Conservation (phyloP, 345 rosid species). For the Hypericum perforatum region DNA sequence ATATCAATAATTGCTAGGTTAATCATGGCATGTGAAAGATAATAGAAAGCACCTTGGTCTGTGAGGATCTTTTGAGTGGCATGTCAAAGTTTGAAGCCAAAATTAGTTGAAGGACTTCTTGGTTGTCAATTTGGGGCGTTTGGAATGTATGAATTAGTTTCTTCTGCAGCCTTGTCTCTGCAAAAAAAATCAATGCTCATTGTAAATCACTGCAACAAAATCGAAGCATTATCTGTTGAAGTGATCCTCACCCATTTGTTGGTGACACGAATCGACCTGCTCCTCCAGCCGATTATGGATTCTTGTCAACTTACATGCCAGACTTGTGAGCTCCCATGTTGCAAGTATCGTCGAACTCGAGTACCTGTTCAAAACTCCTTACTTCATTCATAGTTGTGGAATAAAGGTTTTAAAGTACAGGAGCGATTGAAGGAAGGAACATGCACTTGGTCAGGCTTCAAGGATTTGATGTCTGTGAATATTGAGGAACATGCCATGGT, state of each 20-base stretch:
- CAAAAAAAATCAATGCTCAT: neutral
- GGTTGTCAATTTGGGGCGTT: constrained; percentile 43
- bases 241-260: constrained; percentile 38
- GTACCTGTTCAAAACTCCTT: constrained; percentile 20
- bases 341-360: constrained; percentile 29
- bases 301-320: constrained; percentile 36
- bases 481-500: constrained; percentile 47
- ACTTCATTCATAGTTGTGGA: neutral
- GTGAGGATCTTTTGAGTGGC: constrained; percentile 46
- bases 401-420: constrained; percentile 5
- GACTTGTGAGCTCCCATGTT: constrained; percentile 57
- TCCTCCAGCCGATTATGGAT: constrained; percentile 31
- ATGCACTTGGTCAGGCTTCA: constrained; percentile 50
- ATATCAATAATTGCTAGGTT: neutral
- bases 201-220: too few relatives aligned
- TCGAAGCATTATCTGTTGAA: too few relatives aligned
- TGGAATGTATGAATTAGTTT: constrained; percentile 35
- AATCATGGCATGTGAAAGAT: neutral
- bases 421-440: constrained; percentile 28
- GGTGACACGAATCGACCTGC: constrained; percentile 48
- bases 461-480: constrained; percentile 32
- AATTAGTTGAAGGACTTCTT: constrained; percentile 45
- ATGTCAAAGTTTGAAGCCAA: constrained; percentile 45
- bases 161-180: constrained; percentile 50
- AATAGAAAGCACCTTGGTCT: constrained; percentile 31